These are phyloP conservation scores for Knufia petricola DNA, from an alignment of 2,329 filamentous ascomycete genomes.

Conservation along the genomic window DNA sequence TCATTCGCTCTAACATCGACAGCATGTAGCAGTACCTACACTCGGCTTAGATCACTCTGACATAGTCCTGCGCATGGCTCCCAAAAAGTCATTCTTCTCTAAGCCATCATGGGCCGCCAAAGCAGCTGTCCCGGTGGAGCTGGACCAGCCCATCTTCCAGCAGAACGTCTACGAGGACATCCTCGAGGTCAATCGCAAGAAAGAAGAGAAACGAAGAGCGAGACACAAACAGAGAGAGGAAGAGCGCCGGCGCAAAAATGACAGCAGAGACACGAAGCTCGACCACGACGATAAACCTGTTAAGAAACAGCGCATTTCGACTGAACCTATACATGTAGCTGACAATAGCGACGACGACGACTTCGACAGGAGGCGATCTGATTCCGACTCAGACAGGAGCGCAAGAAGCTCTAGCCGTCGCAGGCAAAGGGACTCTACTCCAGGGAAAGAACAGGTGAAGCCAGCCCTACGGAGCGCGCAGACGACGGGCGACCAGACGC, in stretches of 20 bases:
- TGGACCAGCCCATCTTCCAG: conserved; percentile 38
- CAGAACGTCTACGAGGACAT: conserved; percentile 39
- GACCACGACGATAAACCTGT: conserved; percentile 22
- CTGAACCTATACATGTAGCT: conserved; percentile 22
- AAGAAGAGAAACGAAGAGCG: conserved; percentile 26
- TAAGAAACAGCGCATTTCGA: conserved; percentile 26
- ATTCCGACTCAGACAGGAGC: neutral
- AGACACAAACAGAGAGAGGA: conserved; percentile 19
- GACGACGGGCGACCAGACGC: conserved; percentile 7
- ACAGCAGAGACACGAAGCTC: conserved; percentile 4
- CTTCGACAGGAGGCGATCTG: conserved; percentile 2
- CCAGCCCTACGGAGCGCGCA: conserved; percentile 16
- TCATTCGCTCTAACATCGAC: too few relatives aligned
- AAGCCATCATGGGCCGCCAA: conserved; percentile 40
- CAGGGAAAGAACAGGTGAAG: neutral
- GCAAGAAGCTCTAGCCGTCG: neutral
- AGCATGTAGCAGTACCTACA: too few relatives aligned
- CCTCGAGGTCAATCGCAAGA: conserved; percentile 32
- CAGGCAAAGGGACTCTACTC: neutral
- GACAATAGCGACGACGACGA: conserved; percentile 26
- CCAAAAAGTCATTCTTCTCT: conserved; percentile 44
- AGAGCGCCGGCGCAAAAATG: conserved; percentile 20
- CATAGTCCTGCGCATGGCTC: conserved; percentile 1
- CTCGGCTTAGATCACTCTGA: neutral
- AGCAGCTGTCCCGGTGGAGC: conserved; percentile 14